Conservation (phyloP, 805 yeast genomes). For the Saccharomycopsis fodiens region DNA sequence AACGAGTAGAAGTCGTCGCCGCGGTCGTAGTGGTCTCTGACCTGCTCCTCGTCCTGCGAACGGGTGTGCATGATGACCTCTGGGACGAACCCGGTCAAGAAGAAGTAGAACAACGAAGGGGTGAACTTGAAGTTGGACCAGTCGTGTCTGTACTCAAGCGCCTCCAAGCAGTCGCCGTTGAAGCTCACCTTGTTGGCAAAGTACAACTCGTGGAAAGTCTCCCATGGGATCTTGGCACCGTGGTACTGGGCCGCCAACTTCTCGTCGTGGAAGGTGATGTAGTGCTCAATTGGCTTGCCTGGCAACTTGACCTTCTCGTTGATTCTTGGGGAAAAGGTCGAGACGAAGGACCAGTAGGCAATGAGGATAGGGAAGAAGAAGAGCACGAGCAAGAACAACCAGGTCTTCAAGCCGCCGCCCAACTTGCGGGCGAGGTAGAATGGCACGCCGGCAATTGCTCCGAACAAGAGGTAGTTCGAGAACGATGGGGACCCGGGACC, state of each 20-base stretch:
- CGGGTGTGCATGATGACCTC: slow-evolving; percentile 88
- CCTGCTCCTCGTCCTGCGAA: slow-evolving; percentile 95
- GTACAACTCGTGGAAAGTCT: slow-evolving; percentile 83
- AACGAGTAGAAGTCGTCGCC: slow-evolving; percentile 93
- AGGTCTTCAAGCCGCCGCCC: slow-evolving; percentile 65
- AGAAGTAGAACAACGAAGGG: slow-evolving; percentile 64
- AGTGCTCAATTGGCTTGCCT: slow-evolving; percentile 67
- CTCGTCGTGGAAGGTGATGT: slow-evolving; percentile 74
- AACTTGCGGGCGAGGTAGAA: slow-evolving; percentile 52
- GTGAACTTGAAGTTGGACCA: slow-evolving; percentile 85
- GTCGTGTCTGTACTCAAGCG: slow-evolving; percentile 82
- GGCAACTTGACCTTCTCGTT: slow-evolving; percentile 74
- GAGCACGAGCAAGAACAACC: slow-evolving; percentile 49
- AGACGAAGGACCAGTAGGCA: slow-evolving; percentile 75
- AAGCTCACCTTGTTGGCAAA: slow-evolving; percentile 78
- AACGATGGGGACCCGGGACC: slow-evolving; percentile 81
- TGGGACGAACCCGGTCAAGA: slow-evolving; percentile 82
- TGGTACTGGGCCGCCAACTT: slow-evolving; percentile 59
- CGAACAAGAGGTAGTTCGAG: slow-evolving; percentile 48
- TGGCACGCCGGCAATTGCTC: slow-evolving; percentile 51
- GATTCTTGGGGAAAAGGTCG: slow-evolving; percentile 73
- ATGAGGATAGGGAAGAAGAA: slow-evolving; percentile 63
- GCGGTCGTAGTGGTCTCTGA: slow-evolving; percentile 90
- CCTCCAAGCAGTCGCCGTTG: slow-evolving; percentile 81
- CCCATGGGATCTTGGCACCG: slow-evolving; percentile 84